A percentile compares a stretch with the other conserved stretches of the same genome.
phyloP scores from a whole-genome alignment of 331 rosid species.

The Acacia pycnantha region DNA sequence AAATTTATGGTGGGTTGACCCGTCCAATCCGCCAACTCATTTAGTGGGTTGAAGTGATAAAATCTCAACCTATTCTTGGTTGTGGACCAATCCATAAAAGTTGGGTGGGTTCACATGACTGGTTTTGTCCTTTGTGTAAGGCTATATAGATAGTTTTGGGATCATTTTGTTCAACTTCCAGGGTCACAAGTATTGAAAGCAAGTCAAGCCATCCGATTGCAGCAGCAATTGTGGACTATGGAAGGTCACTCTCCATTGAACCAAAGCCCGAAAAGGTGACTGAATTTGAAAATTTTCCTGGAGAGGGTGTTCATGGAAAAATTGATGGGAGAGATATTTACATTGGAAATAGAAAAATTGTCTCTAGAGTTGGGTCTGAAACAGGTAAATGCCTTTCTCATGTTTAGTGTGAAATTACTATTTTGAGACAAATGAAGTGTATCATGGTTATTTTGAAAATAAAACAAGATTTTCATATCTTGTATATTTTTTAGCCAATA shows the following conservation, averaged over 20 bases:
- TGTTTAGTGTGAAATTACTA: background rate
- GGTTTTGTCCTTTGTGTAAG: background rate
- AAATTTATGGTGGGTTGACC: background rate
- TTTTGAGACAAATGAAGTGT: background rate
- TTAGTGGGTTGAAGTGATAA: background rate
- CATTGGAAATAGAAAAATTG: constrained; percentile 71
- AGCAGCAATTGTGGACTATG: constrained; percentile 68
- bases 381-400: constrained; percentile 50
- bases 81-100: background rate
- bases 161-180: constrained; percentile 27
- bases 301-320: constrained; percentile 84
- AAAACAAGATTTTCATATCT: background rate
- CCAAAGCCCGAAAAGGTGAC: constrained; percentile 73
- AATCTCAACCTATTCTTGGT: background rate
- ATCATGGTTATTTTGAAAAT: background rate
- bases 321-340: constrained; percentile 63
- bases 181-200: constrained; percentile 94
- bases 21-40: background rate
- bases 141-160: background rate
- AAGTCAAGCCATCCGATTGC: constrained; percentile 98
- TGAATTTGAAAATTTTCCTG: constrained; percentile 74
- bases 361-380: constrained; percentile 57
- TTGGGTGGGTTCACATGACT: background rate
- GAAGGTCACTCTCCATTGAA: constrained; percentile 59
- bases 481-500: background rate